Conservation (phyloP, 2,329 filamentous ascomycete species). For the Neopestalotiopsis clavispora region DNA sequence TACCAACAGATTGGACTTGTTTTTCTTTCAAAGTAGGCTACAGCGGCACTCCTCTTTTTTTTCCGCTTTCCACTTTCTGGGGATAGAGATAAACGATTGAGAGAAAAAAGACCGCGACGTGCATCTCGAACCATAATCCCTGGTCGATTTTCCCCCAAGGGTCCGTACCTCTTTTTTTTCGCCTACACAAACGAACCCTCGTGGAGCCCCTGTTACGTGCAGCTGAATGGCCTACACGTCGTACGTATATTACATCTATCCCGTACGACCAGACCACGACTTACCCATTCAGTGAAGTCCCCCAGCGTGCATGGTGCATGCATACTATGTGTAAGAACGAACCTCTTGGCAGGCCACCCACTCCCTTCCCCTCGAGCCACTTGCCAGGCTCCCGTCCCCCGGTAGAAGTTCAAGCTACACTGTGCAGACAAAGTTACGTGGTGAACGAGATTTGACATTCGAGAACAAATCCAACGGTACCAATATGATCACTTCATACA, state of each 20-base stretch:
- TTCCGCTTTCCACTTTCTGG: not conserved
- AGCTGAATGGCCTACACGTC: not conserved
- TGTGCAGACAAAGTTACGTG: too few species aligned
- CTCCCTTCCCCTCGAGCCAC: too few species aligned
- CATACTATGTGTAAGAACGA: too few species aligned
- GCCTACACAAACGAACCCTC: not conserved
- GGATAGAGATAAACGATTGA: not conserved
- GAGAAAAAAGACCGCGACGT: not conserved
- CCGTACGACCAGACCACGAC: too few species aligned
- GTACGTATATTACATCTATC: not conserved
- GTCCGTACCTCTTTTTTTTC: not conserved
- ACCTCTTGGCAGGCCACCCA: too few species aligned
- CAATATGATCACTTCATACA: too few species aligned
- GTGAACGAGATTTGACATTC: too few species aligned
- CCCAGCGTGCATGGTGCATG: too few species aligned
- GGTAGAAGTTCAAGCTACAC: too few species aligned
- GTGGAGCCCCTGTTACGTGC: constrained; percentile 11
- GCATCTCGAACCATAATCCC: constrained; percentile 3
- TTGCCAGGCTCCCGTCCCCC: too few species aligned
- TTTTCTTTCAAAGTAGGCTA: not conserved
- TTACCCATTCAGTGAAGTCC: too few species aligned
- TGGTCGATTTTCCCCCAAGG: not conserved
- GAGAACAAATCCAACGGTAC: not conserved
- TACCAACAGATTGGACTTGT: not conserved
- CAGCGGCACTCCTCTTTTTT: not conserved